Evolutionary conservation across 768 basidiomycete species (phyloP).

Genomic region (Auricularia sp.): DNA sequence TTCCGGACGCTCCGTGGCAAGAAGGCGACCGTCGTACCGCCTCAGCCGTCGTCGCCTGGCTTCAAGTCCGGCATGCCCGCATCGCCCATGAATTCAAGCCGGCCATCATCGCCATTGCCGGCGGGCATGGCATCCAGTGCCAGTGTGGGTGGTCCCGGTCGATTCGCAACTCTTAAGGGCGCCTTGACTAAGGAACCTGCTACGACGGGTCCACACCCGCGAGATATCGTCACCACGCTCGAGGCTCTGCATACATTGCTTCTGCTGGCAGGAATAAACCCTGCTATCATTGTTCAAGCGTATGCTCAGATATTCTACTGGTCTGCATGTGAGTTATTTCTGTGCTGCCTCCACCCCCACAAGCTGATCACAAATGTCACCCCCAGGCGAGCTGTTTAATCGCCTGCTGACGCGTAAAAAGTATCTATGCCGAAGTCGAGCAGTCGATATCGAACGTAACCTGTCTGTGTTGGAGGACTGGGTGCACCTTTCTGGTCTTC

Average conservation of each 20-base stretch:
- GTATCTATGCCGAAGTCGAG: conserved; percentile 84
- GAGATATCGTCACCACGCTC: conserved; percentile 66
- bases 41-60: conserved; percentile 42
- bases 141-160: conserved; percentile 25
- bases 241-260: conserved; percentile 79
- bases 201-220: conserved; percentile 31
- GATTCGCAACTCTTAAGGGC: conserved; percentile 35
- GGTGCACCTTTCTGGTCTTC: conserved; percentile 73
- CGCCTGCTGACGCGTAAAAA: conserved; percentile 85
- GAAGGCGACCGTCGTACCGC: conserved; percentile 37
- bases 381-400: conserved; percentile 75
- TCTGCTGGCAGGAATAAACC: conserved; percentile 81
- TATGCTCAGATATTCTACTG: conserved; percentile 99
- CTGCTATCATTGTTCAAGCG: conserved; percentile 75
- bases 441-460: conserved; percentile 85
- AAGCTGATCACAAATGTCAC: conserved; percentile 3
- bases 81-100: conserved; percentile 17
- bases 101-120: conserved; percentile 30
- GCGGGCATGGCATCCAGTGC: conserved; percentile 27
- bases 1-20: conserved; percentile 61
- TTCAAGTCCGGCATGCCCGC: conserved; percentile 31
- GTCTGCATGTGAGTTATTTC: conserved; percentile 73
- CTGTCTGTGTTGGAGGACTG: conserved; percentile 82
- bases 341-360: conserved; percentile 8
- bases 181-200: conserved; percentile 40